These are phyloP conservation scores for Septoria petroselini DNA, from an alignment of 2,329 filamentous ascomycete species.

Conservation along the genomic window DNA sequence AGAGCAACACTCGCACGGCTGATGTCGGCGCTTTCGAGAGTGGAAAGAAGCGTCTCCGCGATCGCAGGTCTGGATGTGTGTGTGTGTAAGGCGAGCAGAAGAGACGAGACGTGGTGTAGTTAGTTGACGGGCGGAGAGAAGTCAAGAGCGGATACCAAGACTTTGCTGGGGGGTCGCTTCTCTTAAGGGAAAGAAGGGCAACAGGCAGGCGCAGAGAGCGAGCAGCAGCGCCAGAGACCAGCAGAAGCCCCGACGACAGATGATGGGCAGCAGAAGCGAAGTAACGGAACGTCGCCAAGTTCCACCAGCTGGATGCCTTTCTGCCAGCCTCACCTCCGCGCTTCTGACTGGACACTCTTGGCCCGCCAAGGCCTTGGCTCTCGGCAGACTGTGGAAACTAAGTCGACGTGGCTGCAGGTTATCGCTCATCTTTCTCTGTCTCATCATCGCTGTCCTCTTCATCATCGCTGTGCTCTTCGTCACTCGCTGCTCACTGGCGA, in stretches of 20 bases:
- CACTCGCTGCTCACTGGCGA: neutral
- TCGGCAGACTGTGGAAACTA: neutral
- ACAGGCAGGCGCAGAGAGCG: neutral
- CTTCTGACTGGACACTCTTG: slow-evolving; percentile 1
- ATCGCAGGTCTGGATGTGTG: neutral
- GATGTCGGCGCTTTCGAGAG: too few relatives aligned
- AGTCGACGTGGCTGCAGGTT: slow-evolving; percentile 5
- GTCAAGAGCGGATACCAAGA: slow-evolving; percentile 12
- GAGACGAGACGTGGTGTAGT: neutral
- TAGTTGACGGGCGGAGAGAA: slow-evolving; percentile 1
- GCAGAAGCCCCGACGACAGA: too few relatives aligned
- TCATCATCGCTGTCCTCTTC: neutral
- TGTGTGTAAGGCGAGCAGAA: too few relatives aligned
- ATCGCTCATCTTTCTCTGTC: neutral
- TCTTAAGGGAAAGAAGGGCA: slow-evolving; percentile 2
- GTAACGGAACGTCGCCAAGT: slow-evolving; percentile 5
- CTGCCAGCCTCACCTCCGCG: slow-evolving; percentile 4
- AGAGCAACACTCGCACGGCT: too few relatives aligned
- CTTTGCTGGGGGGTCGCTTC: slow-evolving; percentile 5
- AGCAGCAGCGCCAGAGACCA: neutral
- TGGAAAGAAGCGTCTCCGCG: too few relatives aligned
- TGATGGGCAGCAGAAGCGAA: slow-evolving; percentile 8
- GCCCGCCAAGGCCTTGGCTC: slow-evolving; percentile 4
- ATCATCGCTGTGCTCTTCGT: neutral
- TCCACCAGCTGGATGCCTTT: slow-evolving; percentile 1